Evolutionary conservation across 306 rosid genomes (phyloP), one percentile per base, ranked within the genome.

Genomic region (Vigna reflexopilosa): DNA sequence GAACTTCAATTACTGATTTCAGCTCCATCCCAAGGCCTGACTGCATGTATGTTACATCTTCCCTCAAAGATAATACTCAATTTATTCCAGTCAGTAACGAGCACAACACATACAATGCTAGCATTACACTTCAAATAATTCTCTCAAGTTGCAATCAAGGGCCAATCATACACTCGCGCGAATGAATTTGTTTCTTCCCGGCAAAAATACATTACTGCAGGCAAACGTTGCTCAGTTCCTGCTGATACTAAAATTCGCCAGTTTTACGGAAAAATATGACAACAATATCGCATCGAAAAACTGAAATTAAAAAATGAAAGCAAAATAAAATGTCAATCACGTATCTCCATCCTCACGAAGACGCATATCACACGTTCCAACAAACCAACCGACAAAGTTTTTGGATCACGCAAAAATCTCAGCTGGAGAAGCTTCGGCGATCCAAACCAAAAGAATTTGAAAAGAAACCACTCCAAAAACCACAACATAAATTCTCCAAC

Each of bases 241-340:
- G 61, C 54, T 2, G 3, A 40, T 67, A 66, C 30, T 34, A 10
- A 30, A n/a, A 80, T 80, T 67, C 47, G 9, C 47, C 68, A 2
- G 13, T 61, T 61, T 32, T 30, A 36, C 3, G 7, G 15, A 62
- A 63, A 36, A 30, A 2, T 30, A 13, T 2, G 26, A 64, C 49
- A 24, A 42, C 19, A 38, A 44, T 1, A 65, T 26, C 3, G n/a
- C 36, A 72, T 17, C 51, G 20, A 51, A 49, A 26, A 69, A 70
- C 80, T 77, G 36, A 64, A 69, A 78, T 73, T 36, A 42, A 52
- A 47, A 17, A 26, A 13, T 15, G 6, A 40, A 68, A 81, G 68
- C 79, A 49, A 40, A 80, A 70, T 58, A 66, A 47, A 76, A 38
- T 4, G 38, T 67, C 55, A 64, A 55, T 70, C 56, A 40, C 12